These are phyloP conservation scores for Penicillium thymicola DNA, from an alignment of 2,329 filamentous ascomycete species.

Conservation along the genomic window DNA sequence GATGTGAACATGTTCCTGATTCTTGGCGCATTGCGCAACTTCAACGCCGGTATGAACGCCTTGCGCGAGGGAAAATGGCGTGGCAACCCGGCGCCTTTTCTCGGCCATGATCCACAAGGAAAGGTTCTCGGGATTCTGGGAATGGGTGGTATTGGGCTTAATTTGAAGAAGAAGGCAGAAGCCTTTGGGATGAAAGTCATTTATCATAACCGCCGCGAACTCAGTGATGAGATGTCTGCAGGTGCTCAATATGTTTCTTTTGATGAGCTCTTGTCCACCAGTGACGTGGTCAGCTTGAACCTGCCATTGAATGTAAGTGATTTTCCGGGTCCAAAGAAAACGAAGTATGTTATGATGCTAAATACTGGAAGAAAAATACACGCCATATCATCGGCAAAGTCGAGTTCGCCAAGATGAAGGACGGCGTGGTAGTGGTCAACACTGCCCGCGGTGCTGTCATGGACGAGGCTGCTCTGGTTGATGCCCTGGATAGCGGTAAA, in stretches of 20 bases:
- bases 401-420: slow-evolving; percentile 75
- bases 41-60: slow-evolving; percentile 63
- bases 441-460: slow-evolving; percentile 80
- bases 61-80: slow-evolving; percentile 68
- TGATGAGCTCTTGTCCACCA: slow-evolving; percentile 65
- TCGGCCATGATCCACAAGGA: slow-evolving; percentile 74
- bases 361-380: slow-evolving; percentile 55
- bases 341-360: not conserved
- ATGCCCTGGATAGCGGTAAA: slow-evolving; percentile 66
- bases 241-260: slow-evolving; percentile 57
- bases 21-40: slow-evolving; percentile 72
- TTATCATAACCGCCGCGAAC: slow-evolving; percentile 68
- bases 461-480: slow-evolving; percentile 74
- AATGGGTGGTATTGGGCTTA: slow-evolving; percentile 81
- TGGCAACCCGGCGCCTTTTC: slow-evolving; percentile 52
- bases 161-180: slow-evolving; percentile 69
- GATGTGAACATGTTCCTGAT: slow-evolving; percentile 79
- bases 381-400: slow-evolving; percentile 69
- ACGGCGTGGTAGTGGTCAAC: slow-evolving; percentile 73
- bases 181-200: slow-evolving; percentile 73
- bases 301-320: slow-evolving; percentile 71
- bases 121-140: slow-evolving; percentile 78
- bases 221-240: slow-evolving; percentile 52
- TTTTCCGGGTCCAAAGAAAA: slow-evolving; percentile 3
- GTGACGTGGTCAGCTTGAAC: slow-evolving; percentile 77